Conservation (phyloP, 148 eudicot genomes). For the Fagopyrum tataricum region DNA sequence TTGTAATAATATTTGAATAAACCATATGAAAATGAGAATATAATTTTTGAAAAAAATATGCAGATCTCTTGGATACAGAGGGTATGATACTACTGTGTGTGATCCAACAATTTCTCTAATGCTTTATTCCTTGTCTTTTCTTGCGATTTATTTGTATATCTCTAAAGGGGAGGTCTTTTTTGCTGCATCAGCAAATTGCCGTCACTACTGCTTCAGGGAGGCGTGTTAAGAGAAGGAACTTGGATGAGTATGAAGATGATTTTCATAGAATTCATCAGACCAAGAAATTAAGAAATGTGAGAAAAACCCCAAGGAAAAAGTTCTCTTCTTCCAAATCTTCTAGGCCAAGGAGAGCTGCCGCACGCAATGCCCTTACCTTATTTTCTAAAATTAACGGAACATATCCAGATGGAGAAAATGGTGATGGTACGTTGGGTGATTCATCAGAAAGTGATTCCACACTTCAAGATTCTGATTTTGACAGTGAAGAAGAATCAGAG, state of each 20-base stretch:
- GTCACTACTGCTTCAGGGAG: slow-evolving; percentile 92
- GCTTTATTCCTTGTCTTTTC: background rate
- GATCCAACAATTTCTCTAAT: background rate
- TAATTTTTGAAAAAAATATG: background rate
- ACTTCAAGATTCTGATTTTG: slow-evolving; percentile 51
- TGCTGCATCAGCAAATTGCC: slow-evolving; percentile 39
- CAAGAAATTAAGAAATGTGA: slow-evolving; percentile 45
- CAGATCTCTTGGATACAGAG: background rate
- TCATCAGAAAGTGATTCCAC: slow-evolving; percentile 73
- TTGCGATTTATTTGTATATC: background rate
- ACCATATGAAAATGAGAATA: too few species aligned
- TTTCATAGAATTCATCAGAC: slow-evolving; percentile 25
- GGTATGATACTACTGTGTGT: background rate
- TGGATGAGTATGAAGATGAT: slow-evolving; percentile 62
- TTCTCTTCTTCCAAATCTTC: slow-evolving; percentile 45
- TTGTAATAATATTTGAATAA: too few species aligned
- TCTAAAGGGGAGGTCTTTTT: slow-evolving; percentile 4
- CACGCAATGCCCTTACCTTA: slow-evolving; percentile 79
- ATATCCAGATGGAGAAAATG: slow-evolving; percentile 45
- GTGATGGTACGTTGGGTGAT: slow-evolving; percentile 38
- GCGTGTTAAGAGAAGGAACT: slow-evolving; percentile 83
- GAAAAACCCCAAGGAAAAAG: slow-evolving; percentile 46
- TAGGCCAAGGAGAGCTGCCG: slow-evolving; percentile 94
- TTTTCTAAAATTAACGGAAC: slow-evolving; percentile 76
- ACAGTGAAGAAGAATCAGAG: slow-evolving; percentile 85